phyloP scores from a whole-genome alignment of 2,329 filamentous ascomycete genomes.

The Geosmithia putterillii region DNA sequence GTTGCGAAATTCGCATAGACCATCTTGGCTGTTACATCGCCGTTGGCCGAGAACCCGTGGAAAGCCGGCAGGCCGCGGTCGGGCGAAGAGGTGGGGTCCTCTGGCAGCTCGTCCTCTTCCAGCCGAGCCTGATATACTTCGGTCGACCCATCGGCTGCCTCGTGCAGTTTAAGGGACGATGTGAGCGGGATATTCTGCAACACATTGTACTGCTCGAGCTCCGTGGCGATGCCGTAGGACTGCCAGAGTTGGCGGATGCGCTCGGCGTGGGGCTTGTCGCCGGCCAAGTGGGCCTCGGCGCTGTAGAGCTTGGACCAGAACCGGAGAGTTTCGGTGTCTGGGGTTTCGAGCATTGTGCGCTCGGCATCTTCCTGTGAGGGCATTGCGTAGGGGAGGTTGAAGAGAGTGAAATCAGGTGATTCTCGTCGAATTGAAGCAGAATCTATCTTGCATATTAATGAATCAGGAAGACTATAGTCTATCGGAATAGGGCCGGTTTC shows the following conservation, averaged over 20 bases:
- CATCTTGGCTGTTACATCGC: conserved; percentile 56
- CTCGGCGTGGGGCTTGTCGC: conserved; percentile 9
- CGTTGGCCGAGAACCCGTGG: conserved; percentile 61
- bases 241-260: conserved; percentile 10
- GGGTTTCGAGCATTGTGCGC: conserved; percentile 8
- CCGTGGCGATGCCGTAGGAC: conserved; percentile 9
- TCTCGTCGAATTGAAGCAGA: too few species aligned
- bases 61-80: conserved; percentile 55
- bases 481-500: background rate
- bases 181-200: conserved; percentile 40
- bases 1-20: conserved; percentile 63
- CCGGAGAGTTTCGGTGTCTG: conserved; percentile 6
- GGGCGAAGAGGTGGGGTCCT: conserved; percentile 40
- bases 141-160: conserved; percentile 1
- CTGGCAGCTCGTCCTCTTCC: conserved; percentile 48
- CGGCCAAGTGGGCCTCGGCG: conserved; percentile 9
- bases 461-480: too few species aligned
- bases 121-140: conserved; percentile 32
- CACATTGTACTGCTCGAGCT: conserved; percentile 32
- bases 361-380: conserved; percentile 9
- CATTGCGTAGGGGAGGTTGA: background rate
- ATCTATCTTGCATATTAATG: too few species aligned
- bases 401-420: background rate
- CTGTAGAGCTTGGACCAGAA: conserved; percentile 11
- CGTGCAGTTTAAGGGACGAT: conserved; percentile 9